A percentile compares a stretch with the other conserved stretches of the same genome.
These are phyloP conservation scores for peach (Prunus persica) DNA, from an alignment of 306 rosid species.

Conservation along the genomic window DNA sequence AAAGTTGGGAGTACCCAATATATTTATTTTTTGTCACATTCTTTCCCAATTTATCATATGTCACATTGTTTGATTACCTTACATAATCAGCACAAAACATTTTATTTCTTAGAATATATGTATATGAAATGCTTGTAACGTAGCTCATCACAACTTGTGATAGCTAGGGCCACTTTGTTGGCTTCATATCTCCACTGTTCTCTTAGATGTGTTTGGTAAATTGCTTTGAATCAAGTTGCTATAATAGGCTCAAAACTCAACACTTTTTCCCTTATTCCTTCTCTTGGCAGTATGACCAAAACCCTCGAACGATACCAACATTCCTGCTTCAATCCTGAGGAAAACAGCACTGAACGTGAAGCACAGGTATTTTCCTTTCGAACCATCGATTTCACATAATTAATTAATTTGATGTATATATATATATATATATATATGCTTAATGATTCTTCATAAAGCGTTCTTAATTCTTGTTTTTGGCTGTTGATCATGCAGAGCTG, in stretches of 20 bases:
- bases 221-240: too few relatives aligned
- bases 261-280: background rate
- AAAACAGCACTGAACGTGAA: conserved; percentile 44
- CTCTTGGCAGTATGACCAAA: conserved; percentile 35
- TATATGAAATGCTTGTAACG: background rate
- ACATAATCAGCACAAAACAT: background rate
- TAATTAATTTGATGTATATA: too few relatives aligned
- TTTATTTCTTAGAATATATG: background rate
- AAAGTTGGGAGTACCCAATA: too few relatives aligned
- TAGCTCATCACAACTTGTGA: background rate
- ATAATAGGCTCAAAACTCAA: background rate
- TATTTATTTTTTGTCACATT: too few relatives aligned
- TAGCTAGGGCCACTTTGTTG: too few relatives aligned
- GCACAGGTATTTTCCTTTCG: conserved; percentile 51
- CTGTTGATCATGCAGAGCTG: conserved; percentile 54
- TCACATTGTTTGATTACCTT: background rate
- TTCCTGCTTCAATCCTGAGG: conserved; percentile 57
- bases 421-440: too few relatives aligned
- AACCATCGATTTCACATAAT: too few relatives aligned
- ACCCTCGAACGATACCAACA: conserved; percentile 82
- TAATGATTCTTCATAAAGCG: background rate
- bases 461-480: background rate
- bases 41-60: too few relatives aligned
- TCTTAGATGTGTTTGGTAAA: too few relatives aligned
- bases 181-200: too few relatives aligned